These are phyloP conservation scores for Microbotryum lychnidis-dioicae DNA, from an alignment of 1,284 basidiomycete species.

Conservation along the genomic window DNA sequence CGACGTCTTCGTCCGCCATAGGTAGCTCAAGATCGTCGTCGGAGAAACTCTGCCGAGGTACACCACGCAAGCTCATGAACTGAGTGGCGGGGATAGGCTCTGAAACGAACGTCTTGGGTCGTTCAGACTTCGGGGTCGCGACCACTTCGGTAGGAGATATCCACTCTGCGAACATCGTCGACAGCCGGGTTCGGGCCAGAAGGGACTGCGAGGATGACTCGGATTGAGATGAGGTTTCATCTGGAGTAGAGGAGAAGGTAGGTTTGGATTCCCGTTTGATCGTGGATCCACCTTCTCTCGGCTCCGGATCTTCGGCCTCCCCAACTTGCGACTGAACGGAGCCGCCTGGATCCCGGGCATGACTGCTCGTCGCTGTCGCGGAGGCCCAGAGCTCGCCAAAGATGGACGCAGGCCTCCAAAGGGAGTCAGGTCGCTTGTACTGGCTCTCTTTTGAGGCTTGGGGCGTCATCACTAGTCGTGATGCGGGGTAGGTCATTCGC, in stretches of 20 bases:
- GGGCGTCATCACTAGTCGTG: too few relatives aligned
- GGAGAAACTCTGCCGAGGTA: conserved; percentile 7
- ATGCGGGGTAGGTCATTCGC: too few relatives aligned
- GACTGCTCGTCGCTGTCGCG: neutral
- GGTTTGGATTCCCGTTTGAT: neutral
- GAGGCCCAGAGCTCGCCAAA: conserved; percentile 26
- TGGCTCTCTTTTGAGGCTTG: too few relatives aligned
- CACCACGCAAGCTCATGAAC: conserved; percentile 2
- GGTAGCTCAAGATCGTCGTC: conserved; percentile 51
- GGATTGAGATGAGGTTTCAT: too few relatives aligned
- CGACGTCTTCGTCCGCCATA: conserved; percentile 43
- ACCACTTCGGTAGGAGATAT: conserved; percentile 6
- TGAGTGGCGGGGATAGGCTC: conserved; percentile 18
- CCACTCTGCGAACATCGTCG: conserved; percentile 33
- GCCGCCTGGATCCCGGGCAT: neutral
- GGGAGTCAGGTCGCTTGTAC: too few relatives aligned
- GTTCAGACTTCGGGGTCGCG: neutral
- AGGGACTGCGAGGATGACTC: too few relatives aligned
- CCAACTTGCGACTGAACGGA: neutral
- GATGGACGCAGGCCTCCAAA: conserved; percentile 1
- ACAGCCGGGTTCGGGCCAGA: conserved; percentile 22
- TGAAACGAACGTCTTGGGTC: conserved; percentile 16
- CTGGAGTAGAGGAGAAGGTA: neutral
- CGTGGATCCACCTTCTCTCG: neutral
- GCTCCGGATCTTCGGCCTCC: neutral